Evolutionary conservation across 1,139 yeast genomes (phyloP).

Genomic region (Diutina neorugosa): DNA sequence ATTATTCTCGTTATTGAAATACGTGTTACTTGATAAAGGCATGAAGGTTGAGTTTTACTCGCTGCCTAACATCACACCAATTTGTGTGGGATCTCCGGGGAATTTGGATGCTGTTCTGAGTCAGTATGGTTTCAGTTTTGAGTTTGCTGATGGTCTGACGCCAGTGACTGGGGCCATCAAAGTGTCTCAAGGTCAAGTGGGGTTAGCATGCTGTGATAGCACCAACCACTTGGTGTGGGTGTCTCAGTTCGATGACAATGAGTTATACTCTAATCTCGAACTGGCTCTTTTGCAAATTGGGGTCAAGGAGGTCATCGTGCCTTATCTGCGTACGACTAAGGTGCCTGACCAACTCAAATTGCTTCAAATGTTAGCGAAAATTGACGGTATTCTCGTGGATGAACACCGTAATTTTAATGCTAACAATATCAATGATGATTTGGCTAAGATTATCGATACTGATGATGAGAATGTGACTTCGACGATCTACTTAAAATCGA

Average conservation of each 20-base stretch:
- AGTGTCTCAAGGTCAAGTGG: slow-evolving; percentile 41
- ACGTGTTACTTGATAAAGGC: slow-evolving; percentile 60
- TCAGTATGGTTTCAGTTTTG: slow-evolving; percentile 45
- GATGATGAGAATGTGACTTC: slow-evolving; percentile 19
- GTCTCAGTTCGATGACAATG: slow-evolving; percentile 78
- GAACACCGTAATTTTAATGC: slow-evolving; percentile 44
- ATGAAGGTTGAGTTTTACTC: slow-evolving; percentile 63
- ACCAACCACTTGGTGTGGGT: slow-evolving; percentile 48
- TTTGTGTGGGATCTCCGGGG: slow-evolving; percentile 77
- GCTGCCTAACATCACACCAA: slow-evolving; percentile 44
- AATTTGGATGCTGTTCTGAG: slow-evolving; percentile 43
- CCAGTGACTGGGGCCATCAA: slow-evolving; percentile 74
- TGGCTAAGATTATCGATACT: slow-evolving; percentile 35
- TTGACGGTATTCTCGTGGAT: slow-evolving; percentile 59
- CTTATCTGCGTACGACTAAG: slow-evolving; percentile 14
- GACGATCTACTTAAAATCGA: not conserved
- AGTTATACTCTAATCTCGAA: slow-evolving; percentile 75
- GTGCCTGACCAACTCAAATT: slow-evolving; percentile 26
- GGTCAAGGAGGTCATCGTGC: slow-evolving; percentile 70
- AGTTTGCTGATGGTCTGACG: slow-evolving; percentile 46
- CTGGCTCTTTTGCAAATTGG: slow-evolving; percentile 79
- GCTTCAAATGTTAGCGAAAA: slow-evolving; percentile 52
- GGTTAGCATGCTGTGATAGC: slow-evolving; percentile 24
- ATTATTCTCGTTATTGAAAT: slow-evolving; percentile 47
- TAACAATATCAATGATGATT: slow-evolving; percentile 63